phyloP scores from a whole-genome alignment of 2,329 filamentous ascomycete species.

The Tolypocladium capitatum region DNA sequence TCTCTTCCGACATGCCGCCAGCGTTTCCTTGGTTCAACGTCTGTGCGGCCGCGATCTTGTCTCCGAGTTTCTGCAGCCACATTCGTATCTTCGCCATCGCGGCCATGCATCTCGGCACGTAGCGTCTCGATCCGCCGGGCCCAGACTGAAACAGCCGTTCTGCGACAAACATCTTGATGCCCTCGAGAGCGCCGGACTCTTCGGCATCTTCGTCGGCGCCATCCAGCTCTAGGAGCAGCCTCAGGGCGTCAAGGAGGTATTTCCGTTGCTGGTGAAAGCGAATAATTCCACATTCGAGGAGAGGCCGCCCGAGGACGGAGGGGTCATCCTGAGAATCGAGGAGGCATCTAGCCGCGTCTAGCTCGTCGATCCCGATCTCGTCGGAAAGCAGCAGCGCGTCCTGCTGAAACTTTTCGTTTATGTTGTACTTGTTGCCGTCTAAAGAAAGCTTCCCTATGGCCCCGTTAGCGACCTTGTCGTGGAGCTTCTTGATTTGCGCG shows the following conservation, averaged over 20 bases:
- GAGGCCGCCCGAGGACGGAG: conserved; percentile 54
- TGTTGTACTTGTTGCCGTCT: conserved; percentile 56
- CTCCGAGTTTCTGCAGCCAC: conserved; percentile 63
- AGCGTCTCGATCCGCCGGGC: conserved; percentile 38
- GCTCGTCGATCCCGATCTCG: conserved; percentile 78
- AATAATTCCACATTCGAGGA: conserved; percentile 69
- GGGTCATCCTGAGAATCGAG: conserved; percentile 60
- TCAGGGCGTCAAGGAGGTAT: conserved; percentile 70
- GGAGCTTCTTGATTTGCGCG: neutral
- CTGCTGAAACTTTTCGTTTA: conserved; percentile 84
- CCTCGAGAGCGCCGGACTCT: conserved; percentile 17
- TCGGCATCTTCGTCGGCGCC: conserved; percentile 40
- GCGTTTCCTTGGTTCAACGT: conserved; percentile 55
- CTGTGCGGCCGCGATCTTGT: conserved; percentile 62
- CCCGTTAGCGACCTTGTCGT: conserved; percentile 4
- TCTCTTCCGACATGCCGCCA: conserved; percentile 41
- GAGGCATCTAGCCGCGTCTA: conserved; percentile 67
- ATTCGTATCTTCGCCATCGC: conserved; percentile 64
- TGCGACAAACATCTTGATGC: conserved; percentile 21
- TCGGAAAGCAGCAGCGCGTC: conserved; percentile 71
- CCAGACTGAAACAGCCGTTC: conserved; percentile 18
- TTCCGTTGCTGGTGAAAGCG: conserved; percentile 78
- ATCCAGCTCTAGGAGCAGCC: conserved; percentile 61
- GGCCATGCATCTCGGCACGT: conserved; percentile 60
- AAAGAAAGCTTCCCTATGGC: conserved; percentile 61